Percentiles rank a stretch among this genome's conserved stretches.
phyloP scores from a whole-genome alignment of 192 early-diverging fungal species.

The Ambispora gerdemannii region DNA sequence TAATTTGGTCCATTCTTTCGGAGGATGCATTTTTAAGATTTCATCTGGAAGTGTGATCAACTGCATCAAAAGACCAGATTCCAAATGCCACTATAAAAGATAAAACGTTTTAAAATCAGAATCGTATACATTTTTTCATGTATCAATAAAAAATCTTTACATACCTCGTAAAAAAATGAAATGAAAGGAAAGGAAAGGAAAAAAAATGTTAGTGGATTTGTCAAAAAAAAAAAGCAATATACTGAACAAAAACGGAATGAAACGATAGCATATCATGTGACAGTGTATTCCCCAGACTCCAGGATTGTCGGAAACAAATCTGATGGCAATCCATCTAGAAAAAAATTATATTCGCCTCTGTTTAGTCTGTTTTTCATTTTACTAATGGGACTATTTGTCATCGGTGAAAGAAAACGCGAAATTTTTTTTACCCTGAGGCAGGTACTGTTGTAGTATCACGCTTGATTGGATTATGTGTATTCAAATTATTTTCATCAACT shows the following conservation, averaged over 20 bases:
- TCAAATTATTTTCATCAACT: conserved; percentile 32
- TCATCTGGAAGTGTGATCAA: conserved; percentile 40
- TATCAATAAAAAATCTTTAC: conserved; percentile 32
- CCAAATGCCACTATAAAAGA: conserved; percentile 46
- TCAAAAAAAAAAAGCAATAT: neutral
- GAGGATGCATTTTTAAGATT: conserved; percentile 34
- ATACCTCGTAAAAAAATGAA: conserved; percentile 29
- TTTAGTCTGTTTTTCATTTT: conserved; percentile 32
- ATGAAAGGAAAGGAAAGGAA: conserved; percentile 3
- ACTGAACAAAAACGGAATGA: conserved; percentile 24
- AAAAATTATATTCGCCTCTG: conserved; percentile 28
- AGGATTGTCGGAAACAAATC: conserved; percentile 47
- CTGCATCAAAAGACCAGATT: conserved; percentile 43
- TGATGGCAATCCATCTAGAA: conserved; percentile 39
- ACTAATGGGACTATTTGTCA: conserved; percentile 26
- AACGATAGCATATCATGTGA: conserved; percentile 40
- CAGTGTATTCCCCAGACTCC: conserved; percentile 49
- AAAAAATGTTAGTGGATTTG: conserved; percentile 1
- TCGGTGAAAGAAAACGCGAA: conserved; percentile 27
- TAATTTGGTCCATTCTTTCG: conserved; percentile 36
- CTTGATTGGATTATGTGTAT: conserved; percentile 36
- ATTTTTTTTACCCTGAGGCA: conserved; percentile 23
- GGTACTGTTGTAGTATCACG: conserved; percentile 45
- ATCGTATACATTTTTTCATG: conserved; percentile 30
- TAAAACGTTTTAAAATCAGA: conserved; percentile 31